Percentiles rank a stretch among this genome's conserved stretches.
Conservation (phyloP, 768 basidiomycete species). For the Paxillus ammoniavirescens region DNA sequence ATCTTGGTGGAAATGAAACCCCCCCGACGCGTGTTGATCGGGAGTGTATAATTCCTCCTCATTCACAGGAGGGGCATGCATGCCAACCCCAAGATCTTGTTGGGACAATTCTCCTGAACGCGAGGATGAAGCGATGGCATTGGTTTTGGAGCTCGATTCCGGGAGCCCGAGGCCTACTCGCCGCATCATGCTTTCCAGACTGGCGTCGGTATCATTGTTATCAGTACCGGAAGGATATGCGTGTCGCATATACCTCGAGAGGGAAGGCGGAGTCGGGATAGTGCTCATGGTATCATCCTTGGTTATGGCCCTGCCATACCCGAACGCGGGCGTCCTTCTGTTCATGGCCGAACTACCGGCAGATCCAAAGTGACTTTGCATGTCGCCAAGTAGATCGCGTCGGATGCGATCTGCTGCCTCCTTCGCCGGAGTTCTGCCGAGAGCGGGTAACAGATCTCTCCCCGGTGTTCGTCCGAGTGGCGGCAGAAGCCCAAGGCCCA, state of each 20-base stretch:
- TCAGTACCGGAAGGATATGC: conserved; percentile 37
- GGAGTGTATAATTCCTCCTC: conserved; percentile 21
- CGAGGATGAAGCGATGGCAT: conserved; percentile 12
- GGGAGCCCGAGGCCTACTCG: conserved; percentile 51
- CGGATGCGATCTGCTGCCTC: conserved; percentile 71
- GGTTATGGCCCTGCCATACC: conserved; percentile 16
- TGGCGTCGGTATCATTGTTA: conserved; percentile 52
- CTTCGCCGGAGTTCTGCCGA: conserved; percentile 67
- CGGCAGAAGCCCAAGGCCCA: conserved; percentile 32
- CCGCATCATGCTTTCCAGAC: conserved; percentile 69
- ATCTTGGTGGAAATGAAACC: conserved; percentile 26
- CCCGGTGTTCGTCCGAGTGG: conserved; percentile 63
- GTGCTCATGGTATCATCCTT: conserved; percentile 66
- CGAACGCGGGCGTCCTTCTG: conserved; percentile 28
- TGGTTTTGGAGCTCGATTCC: conserved; percentile 26
- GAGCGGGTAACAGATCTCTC: conserved; percentile 43
- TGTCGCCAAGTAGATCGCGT: conserved; percentile 58
- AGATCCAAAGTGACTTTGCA: conserved; percentile 37
- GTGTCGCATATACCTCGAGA: conserved; percentile 59
- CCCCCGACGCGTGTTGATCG: conserved; percentile 20
- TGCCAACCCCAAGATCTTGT: not conserved
- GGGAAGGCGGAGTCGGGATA: conserved; percentile 67
- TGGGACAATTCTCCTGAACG: conserved; percentile 11
- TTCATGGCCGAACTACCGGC: conserved; percentile 11
- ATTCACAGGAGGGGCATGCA: not conserved